Evolutionary conservation across 2,329 filamentous ascomycete genomes (phyloP).

Genomic region (Xylaria multiplex): DNA sequence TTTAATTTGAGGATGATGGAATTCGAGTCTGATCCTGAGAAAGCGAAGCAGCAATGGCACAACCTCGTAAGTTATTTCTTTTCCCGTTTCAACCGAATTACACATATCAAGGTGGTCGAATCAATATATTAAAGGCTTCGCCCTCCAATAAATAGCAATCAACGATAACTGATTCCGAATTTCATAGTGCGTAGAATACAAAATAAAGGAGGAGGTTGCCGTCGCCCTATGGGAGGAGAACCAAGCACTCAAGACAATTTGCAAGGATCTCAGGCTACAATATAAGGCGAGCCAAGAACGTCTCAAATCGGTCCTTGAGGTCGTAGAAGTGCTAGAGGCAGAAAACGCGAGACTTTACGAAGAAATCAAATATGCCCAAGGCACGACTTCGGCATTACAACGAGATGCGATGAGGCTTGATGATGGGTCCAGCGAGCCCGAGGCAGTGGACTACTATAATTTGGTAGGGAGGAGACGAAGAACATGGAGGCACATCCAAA

Average conservation of each 20-base stretch:
- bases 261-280: too few relatives aligned
- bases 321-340: not conserved
- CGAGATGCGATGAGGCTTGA: too few relatives aligned
- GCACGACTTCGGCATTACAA: too few relatives aligned
- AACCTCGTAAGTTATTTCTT: not conserved
- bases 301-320: not conserved
- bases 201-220: not conserved
- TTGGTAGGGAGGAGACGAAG: too few relatives aligned
- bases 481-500: too few relatives aligned
- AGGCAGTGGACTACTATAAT: too few relatives aligned
- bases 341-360: too few relatives aligned
- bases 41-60: conserved; percentile 5
- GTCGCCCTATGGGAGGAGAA: not conserved
- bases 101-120: not conserved
- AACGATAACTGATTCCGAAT: not conserved
- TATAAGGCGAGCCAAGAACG: too few relatives aligned
- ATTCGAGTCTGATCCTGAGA: conserved; percentile 11
- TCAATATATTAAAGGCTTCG: not conserved
- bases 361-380: too few relatives aligned
- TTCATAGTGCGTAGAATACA: not conserved
- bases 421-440: too few relatives aligned
- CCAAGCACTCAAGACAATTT: not conserved
- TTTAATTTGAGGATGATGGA: not conserved
- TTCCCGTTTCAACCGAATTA: too few relatives aligned
- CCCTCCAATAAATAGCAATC: not conserved